phyloP scores from a whole-genome alignment of 1,284 basidiomycete species.

The Moesziomyces globuligerus region DNA sequence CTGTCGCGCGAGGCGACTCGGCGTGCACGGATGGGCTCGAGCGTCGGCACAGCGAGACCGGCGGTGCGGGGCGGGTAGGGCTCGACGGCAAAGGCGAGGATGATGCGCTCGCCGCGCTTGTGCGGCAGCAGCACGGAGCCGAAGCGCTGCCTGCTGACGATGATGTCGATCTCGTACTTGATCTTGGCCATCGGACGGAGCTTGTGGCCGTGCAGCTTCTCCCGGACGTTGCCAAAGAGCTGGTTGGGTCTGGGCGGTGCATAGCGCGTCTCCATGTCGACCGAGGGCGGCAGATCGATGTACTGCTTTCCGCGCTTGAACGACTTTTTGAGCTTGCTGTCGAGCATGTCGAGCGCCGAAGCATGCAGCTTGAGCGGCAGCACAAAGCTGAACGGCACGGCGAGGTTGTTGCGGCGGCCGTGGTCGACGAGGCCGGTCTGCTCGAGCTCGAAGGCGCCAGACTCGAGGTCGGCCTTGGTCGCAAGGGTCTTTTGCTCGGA shows the following conservation, averaged over 20 bases:
- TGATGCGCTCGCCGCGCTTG: constrained; percentile 46
- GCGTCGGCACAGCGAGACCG: constrained; percentile 40
- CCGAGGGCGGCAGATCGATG: constrained; percentile 45
- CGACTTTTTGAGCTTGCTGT: constrained; percentile 47
- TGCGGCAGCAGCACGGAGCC: constrained; percentile 32
- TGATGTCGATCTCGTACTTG: constrained; percentile 54
- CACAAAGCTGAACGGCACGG: constrained; percentile 45
- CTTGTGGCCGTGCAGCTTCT: constrained; percentile 42
- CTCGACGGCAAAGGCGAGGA: constrained; percentile 44
- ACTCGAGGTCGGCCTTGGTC: constrained; percentile 37
- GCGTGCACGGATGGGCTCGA: constrained; percentile 30
- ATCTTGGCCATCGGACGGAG: constrained; percentile 45
- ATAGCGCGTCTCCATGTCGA: constrained; percentile 50
- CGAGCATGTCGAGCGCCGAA: constrained; percentile 45
- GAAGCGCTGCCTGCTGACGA: constrained; percentile 44
- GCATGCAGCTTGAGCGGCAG: constrained; percentile 48
- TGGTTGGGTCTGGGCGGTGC: constrained; percentile 40
- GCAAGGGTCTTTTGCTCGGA: constrained; percentile 42
- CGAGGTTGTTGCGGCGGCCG: constrained; percentile 47
- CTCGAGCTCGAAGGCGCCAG: constrained; percentile 34
- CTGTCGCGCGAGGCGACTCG: constrained; percentile 20
- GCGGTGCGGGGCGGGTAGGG: constrained; percentile 48
- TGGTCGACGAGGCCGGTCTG: constrained; percentile 46
- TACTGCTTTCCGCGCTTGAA: constrained; percentile 46
- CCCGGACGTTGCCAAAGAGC: constrained; percentile 34